Evolutionary conservation across 2,329 filamentous ascomycete species (phyloP), one percentile per base, ranked within the genome.

Genomic region (Rachicladosporium sp.): DNA sequence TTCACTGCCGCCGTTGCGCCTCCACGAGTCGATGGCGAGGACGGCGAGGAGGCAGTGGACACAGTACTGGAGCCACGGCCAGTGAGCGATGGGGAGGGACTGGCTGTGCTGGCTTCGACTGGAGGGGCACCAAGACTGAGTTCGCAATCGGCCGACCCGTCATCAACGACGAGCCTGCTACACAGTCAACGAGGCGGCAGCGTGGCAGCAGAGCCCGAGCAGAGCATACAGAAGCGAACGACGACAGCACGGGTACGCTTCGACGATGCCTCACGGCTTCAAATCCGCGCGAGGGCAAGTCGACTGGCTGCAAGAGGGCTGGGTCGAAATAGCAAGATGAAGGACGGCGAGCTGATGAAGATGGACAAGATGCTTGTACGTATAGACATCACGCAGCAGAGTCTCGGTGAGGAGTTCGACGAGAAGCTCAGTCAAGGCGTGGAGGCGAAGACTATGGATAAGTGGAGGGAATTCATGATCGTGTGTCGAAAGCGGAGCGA

Each of bases 281-380:
- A 56, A 34, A 44, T 58, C 4, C 51, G 53, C 4, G 49, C 51
- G 6, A 45, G 51, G 37, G 54, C 54, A 10, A 48, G 47, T 27
- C 53, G 54, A 10, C 41, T 58, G 38, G 54, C 54, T 6, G 49
- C 50, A 10, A 43, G 42, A 32, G 53, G 54, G 27, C 47, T 32
- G 19, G 46, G 57, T 9, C 46, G 46, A 19, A 50, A 44, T 31
- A 47, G 56, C 38, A 63, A 60, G 43, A 53, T 64, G 33, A 62
- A 63, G 36, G 69, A 76, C 47, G 78, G 78, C 4, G 70, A 78
- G 44, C 73, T 81, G 37, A 63, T 81, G 42, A 80, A 80, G 56
- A 76, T 78, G 58, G 76, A 80, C 52, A 74, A 71, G 43, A 82
- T 82, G 78, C 68, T 82, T 13, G 71, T 81, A 12, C 68, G 74